Base-by-base conservation (phyloP, 768 basidiomycete genomes). In the Pulveroboletus ravenelii region DNA sequence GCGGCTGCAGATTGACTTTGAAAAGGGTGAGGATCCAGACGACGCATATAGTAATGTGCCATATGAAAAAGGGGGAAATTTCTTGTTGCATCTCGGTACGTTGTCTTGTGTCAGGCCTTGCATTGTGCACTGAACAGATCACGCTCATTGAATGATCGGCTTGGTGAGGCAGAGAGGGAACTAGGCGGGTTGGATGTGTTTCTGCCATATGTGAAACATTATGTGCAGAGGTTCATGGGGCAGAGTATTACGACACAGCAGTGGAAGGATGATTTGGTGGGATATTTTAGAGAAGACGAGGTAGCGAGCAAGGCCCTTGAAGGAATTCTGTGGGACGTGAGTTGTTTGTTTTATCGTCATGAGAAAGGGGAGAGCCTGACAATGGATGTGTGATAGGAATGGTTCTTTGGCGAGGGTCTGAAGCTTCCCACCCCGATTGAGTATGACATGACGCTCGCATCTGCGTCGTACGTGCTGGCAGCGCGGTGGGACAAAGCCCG, bases 51-150 rank as follows among this genome's bases (percentile, higher is more conserved):
- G 73, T 47, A 64, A 75, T 45, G 74, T 95, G 40, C 87, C 93
- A 1, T 95, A 95, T 58, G 87, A 89, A 65, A 89, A 94, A 69
- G 94, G 94, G 23, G 79, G 86, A 3, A 95, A 93, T 64, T 82
- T 97, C 60, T 72, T 97, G 20, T 76, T 93, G 29, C 77, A 90
- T 69, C 76, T 96, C 32, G 93, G 87, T 87, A 48, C 48, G 76
- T 59, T 14, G 7, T 34, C 17, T 30, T 10, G 1, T n/a, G 12
- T 12, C 20, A 7, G 10, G 9, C 8, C 9, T n/a, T 2, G n/a
- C 6, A 17, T 31, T 15, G 35, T 25, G 10, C 31, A 10, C 15
- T 27, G 15, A n/a, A 20, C 35, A 14, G 9, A 36, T 27, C 34
- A 3, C 27, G 31, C 8, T 23, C 18, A 20, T 25, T 12, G 31